Percentiles rank a stretch among this genome's conserved stretches.
Conservation (phyloP, 2,329 filamentous ascomycete genomes). For the Diplodia sapinea region DNA sequence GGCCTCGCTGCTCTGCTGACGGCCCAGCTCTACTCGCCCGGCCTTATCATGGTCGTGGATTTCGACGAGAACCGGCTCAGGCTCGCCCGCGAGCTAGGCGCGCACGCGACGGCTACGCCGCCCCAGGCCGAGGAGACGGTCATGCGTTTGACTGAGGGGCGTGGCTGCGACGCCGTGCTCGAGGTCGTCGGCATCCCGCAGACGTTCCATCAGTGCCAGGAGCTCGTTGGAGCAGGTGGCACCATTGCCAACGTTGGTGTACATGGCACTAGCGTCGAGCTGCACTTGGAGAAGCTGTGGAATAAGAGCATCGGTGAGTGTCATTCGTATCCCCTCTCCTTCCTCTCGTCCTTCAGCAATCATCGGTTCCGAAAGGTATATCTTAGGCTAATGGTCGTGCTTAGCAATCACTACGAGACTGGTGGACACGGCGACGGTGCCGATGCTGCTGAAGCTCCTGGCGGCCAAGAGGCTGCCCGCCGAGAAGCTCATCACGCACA, state of each 20-base stretch:
- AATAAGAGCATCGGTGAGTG: conserved; percentile 58
- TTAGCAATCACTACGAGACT: conserved; percentile 55
- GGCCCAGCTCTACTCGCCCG: conserved; percentile 61
- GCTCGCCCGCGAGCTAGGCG: conserved; percentile 57
- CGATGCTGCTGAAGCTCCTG: conserved; percentile 57
- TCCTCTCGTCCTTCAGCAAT: too few relatives aligned
- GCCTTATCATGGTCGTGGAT: conserved; percentile 60
- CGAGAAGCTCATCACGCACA: conserved; percentile 54
- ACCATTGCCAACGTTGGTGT: conserved; percentile 65
- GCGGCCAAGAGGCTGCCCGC: conserved; percentile 52
- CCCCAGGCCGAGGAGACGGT: conserved; percentile 48
- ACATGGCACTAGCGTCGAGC: conserved; percentile 59
- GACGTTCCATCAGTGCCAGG: conserved; percentile 61
- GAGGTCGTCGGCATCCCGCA: conserved; percentile 63
- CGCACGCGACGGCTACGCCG: conserved; percentile 48
- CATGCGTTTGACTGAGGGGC: conserved; percentile 54
- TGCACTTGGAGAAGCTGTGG: conserved; percentile 63
- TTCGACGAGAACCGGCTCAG: conserved; percentile 56
- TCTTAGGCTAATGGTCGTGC: neutral
- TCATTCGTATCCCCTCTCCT: too few relatives aligned
- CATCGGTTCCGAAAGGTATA: neutral
- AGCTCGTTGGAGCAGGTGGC: conserved; percentile 60
- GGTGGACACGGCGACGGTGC: conserved; percentile 56
- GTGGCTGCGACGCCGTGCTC: conserved; percentile 63
- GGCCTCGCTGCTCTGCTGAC: conserved; percentile 63